Evolutionary conservation across 1,284 basidiomycete genomes (phyloP).

Genomic region (Volvariella surrecta): DNA sequence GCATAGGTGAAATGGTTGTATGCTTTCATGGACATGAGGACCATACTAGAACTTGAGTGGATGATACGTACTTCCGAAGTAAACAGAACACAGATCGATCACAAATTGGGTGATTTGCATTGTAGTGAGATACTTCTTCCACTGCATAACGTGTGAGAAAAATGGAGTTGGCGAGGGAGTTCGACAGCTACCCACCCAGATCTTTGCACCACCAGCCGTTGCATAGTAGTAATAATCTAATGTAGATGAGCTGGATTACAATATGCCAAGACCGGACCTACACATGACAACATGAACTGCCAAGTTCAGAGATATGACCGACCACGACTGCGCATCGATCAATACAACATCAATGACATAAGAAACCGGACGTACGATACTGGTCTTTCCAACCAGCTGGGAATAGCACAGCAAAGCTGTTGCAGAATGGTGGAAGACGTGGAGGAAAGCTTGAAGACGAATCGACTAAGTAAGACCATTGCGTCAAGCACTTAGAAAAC

Average conservation of each 20-base stretch:
- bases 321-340: constrained; percentile 70
- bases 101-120: constrained; percentile 97
- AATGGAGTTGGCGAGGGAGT: neutral
- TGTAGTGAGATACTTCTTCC: constrained; percentile 94
- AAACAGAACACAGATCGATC: constrained; percentile 83
- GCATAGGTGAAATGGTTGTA: constrained; percentile 75
- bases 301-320: constrained; percentile 90
- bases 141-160: constrained; percentile 36
- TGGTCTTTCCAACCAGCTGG: constrained; percentile 89
- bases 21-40: constrained; percentile 35
- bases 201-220: constrained; percentile 89
- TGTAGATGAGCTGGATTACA: constrained; percentile 1
- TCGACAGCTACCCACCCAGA: constrained; percentile 72
- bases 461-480: constrained; percentile 7
- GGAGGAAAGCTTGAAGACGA: constrained; percentile 71
- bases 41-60: constrained; percentile 5
- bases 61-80: constrained; percentile 80
- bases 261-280: constrained; percentile 31
- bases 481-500: constrained; percentile 16
- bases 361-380: constrained; percentile 53
- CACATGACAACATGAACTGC: constrained; percentile 98
- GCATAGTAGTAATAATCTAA: constrained; percentile 97
- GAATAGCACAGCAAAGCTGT: constrained; percentile 93
- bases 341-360: constrained; percentile 8
- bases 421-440: constrained; percentile 99